These are phyloP conservation scores for Helicocarpus griseus DNA, from an alignment of 2,329 filamentous ascomycete species.

Conservation along the genomic window DNA sequence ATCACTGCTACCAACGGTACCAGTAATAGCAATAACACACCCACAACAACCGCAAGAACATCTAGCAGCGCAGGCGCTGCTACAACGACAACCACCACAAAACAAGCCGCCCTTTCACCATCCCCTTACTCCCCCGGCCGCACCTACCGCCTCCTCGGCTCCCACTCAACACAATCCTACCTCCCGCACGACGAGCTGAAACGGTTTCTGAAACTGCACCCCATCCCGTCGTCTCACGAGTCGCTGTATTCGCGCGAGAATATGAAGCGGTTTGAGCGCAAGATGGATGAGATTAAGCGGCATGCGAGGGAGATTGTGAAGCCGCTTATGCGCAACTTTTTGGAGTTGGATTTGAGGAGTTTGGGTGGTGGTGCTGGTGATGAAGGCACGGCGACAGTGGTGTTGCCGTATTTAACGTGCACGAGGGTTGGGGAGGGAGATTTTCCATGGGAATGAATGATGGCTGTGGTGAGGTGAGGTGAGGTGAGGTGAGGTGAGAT, in stretches of 20 bases:
- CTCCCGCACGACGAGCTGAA: conserved; percentile 82
- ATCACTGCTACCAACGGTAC: not conserved
- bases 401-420: conserved; percentile 55
- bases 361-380: conserved; percentile 15
- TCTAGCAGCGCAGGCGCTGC: conserved; percentile 6
- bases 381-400: conserved; percentile 14
- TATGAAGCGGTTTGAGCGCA: conserved; percentile 70
- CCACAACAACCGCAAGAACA: conserved; percentile 1
- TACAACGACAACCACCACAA: conserved; percentile 15
- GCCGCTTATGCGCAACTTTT: conserved; percentile 73
- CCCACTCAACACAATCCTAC: conserved; percentile 52
- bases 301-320: conserved; percentile 73
- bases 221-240: conserved; percentile 32
- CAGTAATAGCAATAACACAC: conserved; percentile 1
- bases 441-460: conserved; percentile 48
- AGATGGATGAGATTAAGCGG: conserved; percentile 79
- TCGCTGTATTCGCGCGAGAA: conserved; percentile 75
- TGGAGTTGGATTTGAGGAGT: conserved; percentile 64
- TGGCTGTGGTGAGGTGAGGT: not conserved
- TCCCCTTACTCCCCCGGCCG: conserved; percentile 44
- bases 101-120: conserved; percentile 7
- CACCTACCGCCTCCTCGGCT: conserved; percentile 68
- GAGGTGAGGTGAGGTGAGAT: not conserved
- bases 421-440: conserved; percentile 53
- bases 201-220: conserved; percentile 72